Conservation (phyloP, 106 monocot genomes). For the Cymbidium sinense region DNA sequence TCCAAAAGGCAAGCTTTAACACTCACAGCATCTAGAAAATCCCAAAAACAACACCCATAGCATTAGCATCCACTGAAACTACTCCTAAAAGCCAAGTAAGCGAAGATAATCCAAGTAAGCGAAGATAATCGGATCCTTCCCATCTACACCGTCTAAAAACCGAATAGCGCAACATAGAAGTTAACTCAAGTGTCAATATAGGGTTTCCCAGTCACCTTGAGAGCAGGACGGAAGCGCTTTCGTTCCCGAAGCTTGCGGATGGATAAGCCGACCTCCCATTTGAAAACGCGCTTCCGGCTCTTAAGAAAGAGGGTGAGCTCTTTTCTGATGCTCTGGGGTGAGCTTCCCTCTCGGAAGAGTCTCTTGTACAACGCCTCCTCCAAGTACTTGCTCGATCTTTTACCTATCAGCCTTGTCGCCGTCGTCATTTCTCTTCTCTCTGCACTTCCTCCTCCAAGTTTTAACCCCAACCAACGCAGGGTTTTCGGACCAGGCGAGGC, state of each 20-base stretch:
- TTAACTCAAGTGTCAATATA: not conserved
- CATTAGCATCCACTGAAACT: not conserved
- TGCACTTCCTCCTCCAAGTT: not conserved
- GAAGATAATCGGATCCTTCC: not conserved
- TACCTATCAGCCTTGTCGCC: constrained; percentile 54
- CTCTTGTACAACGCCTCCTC: constrained; percentile 78
- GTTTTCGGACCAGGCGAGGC: not conserved
- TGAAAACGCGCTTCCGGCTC: constrained; percentile 84
- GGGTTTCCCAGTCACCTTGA: constrained; percentile 45
- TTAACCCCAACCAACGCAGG: not conserved
- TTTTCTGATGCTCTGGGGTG: constrained; percentile 41
- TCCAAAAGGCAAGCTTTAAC: too few relatives aligned
- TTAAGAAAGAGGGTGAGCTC: constrained; percentile 74
- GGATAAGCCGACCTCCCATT: constrained; percentile 94
- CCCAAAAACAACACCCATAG: too few relatives aligned
- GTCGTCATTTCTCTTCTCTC: constrained; percentile 6
- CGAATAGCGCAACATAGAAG: not conserved
- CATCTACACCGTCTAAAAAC: not conserved
- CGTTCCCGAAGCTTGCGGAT: constrained; percentile 77
- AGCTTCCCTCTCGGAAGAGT: constrained; percentile 61
- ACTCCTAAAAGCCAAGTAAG: not conserved
- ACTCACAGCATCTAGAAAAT: too few relatives aligned
- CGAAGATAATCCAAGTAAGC: not conserved
- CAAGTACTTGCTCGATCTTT: constrained; percentile 81
- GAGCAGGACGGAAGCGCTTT: constrained; percentile 55